These are phyloP conservation scores for Rickenella mellea DNA, from an alignment of 768 basidiomycete species.

Conservation along the genomic window DNA sequence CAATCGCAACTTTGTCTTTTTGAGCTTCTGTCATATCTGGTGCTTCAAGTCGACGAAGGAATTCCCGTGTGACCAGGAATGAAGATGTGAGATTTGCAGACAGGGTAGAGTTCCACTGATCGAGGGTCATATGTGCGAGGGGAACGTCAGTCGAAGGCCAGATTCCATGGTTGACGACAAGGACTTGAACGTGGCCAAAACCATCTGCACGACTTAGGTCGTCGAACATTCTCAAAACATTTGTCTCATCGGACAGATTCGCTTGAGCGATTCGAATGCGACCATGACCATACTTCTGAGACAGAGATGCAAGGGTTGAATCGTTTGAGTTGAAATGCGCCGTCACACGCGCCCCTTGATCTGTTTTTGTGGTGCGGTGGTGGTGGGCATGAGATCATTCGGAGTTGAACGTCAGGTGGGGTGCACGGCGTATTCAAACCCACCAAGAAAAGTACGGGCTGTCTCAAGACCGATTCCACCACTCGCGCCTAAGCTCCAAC, in stretches of 20 bases:
- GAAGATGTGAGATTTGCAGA: slow-evolving; percentile 55
- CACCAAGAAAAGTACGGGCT: slow-evolving; percentile 45
- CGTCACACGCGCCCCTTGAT: slow-evolving; percentile 61
- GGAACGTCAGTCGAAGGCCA: slow-evolving; percentile 36
- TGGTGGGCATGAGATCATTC: not conserved
- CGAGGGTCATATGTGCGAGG: slow-evolving; percentile 47
- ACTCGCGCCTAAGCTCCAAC: slow-evolving; percentile 43
- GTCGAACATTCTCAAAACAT: slow-evolving; percentile 41
- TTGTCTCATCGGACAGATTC: slow-evolving; percentile 47
- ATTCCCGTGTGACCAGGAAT: slow-evolving; percentile 61
- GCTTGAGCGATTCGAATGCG: slow-evolving; percentile 34
- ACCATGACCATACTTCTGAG: slow-evolving; percentile 23
- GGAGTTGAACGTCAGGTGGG: not conserved
- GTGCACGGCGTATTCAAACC: slow-evolving; percentile 10
- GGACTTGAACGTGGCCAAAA: slow-evolving; percentile 46
- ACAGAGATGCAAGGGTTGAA: slow-evolving; percentile 30
- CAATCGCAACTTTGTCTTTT: slow-evolving; percentile 48
- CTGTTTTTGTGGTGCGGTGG: slow-evolving; percentile 23
- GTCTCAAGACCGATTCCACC: slow-evolving; percentile 70
- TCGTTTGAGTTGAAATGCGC: slow-evolving; percentile 59
- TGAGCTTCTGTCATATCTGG: slow-evolving; percentile 23
- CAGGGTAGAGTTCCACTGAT: slow-evolving; percentile 55
- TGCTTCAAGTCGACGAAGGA: slow-evolving; percentile 33
- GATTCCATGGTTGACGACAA: slow-evolving; percentile 55
- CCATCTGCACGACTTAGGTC: slow-evolving; percentile 20